Evolutionary conservation across 768 basidiomycete genomes (phyloP), one percentile per base, ranked within the genome.

Genomic region (Termitomyces sp.): DNA sequence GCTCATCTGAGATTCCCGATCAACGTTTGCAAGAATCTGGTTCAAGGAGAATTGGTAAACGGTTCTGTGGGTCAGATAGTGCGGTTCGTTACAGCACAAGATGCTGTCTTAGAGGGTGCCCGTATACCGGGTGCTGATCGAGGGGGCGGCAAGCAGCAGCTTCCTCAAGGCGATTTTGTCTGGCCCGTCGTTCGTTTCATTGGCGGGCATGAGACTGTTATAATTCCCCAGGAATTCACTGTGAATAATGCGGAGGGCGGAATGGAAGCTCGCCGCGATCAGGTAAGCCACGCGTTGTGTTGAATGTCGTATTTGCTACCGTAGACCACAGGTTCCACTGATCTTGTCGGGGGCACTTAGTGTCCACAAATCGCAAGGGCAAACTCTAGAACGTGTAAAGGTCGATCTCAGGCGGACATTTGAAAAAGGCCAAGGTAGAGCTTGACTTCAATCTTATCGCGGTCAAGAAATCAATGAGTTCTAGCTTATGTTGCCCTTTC

Each of bases 301-400:
- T 40, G 8, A 22, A 14, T 36, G 10, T n/a, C 46, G 13, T 16
- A 43, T 44, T 6, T 30, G 5, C 24, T 58, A 16, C 36, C 1
- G 5, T 44, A 37, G 42, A 30, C 14, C 36, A 44, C 62, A 90
- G 85, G 64, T 92, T 1, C 89, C 90, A 0, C 70, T 95, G 4
- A 89, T 91, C 49, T 79, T 93, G n/a, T 86, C 93, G 0, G 95
- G 92, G 89, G 92, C 93, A 0, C 77, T 95, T 68, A 88, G 87
- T 48, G 86, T 95, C 36, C 92, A 95, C 73, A 95, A 95, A 68
- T 88, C 88, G 5, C 94, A 96, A 68, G 94, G 94, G 0, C 93
- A 95, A 70, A 95, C 94, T 0, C 73, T 96, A 44, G 84, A 91
- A 51, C 79, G 91, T 49, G 91, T 95, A 56, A 89, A 86, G 58